Evolutionary conservation across 78 protist genomes (phyloP).

Genomic region (Dictyostelium citrinum): DNA sequence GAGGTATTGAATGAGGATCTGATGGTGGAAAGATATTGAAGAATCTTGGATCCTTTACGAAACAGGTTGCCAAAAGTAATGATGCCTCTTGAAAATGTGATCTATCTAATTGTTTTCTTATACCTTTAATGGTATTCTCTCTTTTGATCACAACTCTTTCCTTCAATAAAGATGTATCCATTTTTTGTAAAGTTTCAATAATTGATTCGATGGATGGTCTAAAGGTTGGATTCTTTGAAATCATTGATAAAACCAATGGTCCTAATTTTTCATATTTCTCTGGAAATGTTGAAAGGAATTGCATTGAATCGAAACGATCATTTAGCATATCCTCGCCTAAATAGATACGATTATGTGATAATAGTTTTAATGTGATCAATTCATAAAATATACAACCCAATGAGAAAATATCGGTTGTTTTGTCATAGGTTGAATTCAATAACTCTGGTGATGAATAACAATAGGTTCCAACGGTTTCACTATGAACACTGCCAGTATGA

Average conservation of each 20-base stretch:
- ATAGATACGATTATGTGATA: background rate
- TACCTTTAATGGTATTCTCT: background rate
- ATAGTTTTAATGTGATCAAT: conserved; percentile 17
- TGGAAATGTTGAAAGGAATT: conserved; percentile 33
- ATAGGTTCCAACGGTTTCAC: conserved; percentile 24
- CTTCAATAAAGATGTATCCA: background rate
- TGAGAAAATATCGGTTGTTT: conserved; percentile 56
- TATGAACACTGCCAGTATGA: background rate
- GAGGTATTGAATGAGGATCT: background rate
- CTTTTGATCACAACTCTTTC: background rate
- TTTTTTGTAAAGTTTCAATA: background rate
- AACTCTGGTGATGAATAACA: conserved; percentile 54
- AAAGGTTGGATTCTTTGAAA: conserved; percentile 13
- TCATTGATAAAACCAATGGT: conserved; percentile 45
- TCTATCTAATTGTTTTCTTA: conserved; percentile 39
- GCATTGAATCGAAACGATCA: conserved; percentile 17
- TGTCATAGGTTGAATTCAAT: background rate
- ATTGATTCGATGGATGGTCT: conserved; percentile 56
- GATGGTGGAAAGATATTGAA: background rate
- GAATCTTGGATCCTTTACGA: conserved; percentile 28
- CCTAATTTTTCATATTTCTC: background rate
- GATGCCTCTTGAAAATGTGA: conserved; percentile 27
- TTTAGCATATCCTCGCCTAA: conserved; percentile 33
- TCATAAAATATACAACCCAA: conserved; percentile 69
- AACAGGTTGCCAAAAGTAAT: background rate